Evolutionary conservation across 129 eudicot genomes (phyloP), one percentile per base, ranked within the genome.

Genomic region (Flaveria sonorensis): DNA sequence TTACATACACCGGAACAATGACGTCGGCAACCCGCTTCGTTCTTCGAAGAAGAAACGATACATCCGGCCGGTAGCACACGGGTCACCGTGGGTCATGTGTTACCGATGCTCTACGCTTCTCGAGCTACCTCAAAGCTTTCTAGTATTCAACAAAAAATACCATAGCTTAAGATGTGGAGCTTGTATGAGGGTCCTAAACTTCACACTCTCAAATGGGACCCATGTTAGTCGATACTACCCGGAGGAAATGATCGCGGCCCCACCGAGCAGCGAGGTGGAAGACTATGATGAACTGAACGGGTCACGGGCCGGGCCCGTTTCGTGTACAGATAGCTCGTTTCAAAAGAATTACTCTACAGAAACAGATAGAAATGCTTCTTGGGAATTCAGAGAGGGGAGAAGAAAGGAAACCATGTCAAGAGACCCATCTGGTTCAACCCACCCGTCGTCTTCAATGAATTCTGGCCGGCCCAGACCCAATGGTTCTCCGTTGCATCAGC

Each of bases 81-180:
- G 97, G 45, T 80, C 92, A 13, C 98, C 98, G 0, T 71, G 92
- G 72, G 19, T 93, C 14, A 50, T 81, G 13, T 93, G 98, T 78
- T 87, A 88, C 68, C 65, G 74, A 8, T 93, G 98, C 83, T 82
- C 73, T 6, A 81, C 76, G 52, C 74, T 89, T 42, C 84, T 93
- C 40, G 96, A 85, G 77, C 77, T 93, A 64, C 98, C 98, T 23
- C 89, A 78, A 77, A 92, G 92, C 69, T 88, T 90, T 77, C 89
- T 90, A 28, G 79, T 88, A 15, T 79, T 84, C 77, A 84, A 82
- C 47, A 90, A 78, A 78, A 81, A 76, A 77, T 85, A 68, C 85
- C 97, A 90, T 78, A 81, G 73, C 68, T 77, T 93, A 71, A 82
- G 69, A 76, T 93, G 98, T 77, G 85, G 84, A 77, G 88, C 93